Percentiles rank a stretch among this genome's conserved stretches.
These are phyloP conservation scores for Xylaria sp. DNA, from an alignment of 2,329 filamentous ascomycete species.

Conservation along the genomic window DNA sequence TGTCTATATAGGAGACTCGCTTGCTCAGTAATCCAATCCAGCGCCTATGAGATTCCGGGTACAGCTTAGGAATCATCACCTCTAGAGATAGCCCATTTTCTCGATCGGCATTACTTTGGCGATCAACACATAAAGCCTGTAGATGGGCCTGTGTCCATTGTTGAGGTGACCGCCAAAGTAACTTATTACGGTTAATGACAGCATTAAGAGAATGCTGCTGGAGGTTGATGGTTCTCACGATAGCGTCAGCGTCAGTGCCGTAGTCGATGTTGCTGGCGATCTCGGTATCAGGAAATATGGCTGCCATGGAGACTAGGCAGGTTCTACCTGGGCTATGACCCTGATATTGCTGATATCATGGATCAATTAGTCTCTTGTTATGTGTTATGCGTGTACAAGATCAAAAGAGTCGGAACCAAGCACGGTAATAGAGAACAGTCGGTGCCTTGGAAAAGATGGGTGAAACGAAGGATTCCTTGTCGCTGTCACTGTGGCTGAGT, in stretches of 20 bases:
- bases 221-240: slow-evolving; percentile 4
- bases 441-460: no score
- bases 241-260: not conserved
- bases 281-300: not conserved
- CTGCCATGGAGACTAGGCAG: not conserved
- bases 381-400: no score
- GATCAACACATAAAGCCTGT: slow-evolving; percentile 19
- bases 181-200: slow-evolving; percentile 19
- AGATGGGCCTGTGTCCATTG: slow-evolving; percentile 24
- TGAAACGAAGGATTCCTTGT: no score
- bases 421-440: no score
- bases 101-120: not conserved
- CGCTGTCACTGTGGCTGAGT: no score
- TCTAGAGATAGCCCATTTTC: no score
- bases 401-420: no score
- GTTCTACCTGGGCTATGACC: not conserved
- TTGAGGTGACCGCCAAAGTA: slow-evolving; percentile 12
- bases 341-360: not conserved
- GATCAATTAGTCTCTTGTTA: no score
- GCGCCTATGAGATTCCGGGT: no score
- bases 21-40: no score
- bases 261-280: not conserved
- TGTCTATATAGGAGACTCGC: no score
- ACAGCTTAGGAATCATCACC: no score
- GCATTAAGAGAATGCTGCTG: slow-evolving; percentile 23